Conservation (phyloP, 2,329 filamentous ascomycete species). For the Aspergillus fischeri region DNA sequence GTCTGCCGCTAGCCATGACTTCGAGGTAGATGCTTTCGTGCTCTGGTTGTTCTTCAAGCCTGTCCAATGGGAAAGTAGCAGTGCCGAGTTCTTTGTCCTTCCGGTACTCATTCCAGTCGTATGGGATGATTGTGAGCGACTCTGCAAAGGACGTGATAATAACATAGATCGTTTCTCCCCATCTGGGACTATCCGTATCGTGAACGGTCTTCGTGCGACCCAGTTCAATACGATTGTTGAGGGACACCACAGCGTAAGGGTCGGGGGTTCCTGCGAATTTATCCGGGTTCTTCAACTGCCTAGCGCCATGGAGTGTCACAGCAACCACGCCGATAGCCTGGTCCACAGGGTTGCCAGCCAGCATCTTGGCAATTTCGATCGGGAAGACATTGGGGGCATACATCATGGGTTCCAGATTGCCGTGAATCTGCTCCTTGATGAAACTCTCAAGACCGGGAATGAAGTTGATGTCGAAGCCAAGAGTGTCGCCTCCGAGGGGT, state of each 20-base stretch:
- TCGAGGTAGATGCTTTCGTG: conserved; percentile 84
- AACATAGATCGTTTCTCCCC: conserved; percentile 96
- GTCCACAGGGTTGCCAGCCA: conserved; percentile 88
- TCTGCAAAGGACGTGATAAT: conserved; percentile 91
- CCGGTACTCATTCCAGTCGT: conserved; percentile 90
- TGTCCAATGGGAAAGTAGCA: conserved; percentile 79
- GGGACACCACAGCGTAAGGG: conserved; percentile 78
- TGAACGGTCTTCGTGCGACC: conserved; percentile 84
- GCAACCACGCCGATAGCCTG: conserved; percentile 93
- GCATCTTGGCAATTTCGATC: conserved; percentile 97
- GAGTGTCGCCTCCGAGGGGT: conserved; percentile 87
- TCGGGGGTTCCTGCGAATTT: conserved; percentile 89
- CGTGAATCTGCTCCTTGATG: conserved; percentile 94
- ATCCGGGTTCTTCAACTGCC: conserved; percentile 91
- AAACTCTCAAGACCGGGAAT: conserved; percentile 91
- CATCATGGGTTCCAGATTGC: conserved; percentile 93
- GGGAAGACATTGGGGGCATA: conserved; percentile 97
- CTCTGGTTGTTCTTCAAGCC: conserved; percentile 69
- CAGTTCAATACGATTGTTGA: conserved; percentile 77
- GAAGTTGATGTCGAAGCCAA: conserved; percentile 99
- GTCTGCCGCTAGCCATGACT: conserved; percentile 76
- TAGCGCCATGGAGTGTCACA: conserved; percentile 83
- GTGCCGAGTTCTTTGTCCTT: conserved; percentile 94
- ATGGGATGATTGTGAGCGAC: conserved; percentile 76
- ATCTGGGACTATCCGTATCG: conserved; percentile 80